These are phyloP conservation scores for Coleophoma crateriformis DNA, from an alignment of 2,329 filamentous ascomycete genomes.

Conservation along the genomic window DNA sequence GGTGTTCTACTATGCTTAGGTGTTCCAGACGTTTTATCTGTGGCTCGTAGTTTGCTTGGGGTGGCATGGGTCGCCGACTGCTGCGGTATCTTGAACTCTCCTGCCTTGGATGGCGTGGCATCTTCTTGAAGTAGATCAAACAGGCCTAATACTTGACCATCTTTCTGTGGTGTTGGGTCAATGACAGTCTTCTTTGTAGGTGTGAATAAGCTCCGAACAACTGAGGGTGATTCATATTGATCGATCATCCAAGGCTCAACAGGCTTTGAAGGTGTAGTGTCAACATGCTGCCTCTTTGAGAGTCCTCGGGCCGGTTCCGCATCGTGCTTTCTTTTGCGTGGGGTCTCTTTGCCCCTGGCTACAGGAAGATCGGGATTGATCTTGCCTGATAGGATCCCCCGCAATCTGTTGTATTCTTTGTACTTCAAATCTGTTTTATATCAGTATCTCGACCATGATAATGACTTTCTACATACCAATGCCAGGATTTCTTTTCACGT, in stretches of 20 bases:
- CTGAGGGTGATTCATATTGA: constrained; percentile 48
- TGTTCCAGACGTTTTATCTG: constrained; percentile 4
- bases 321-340: constrained; percentile 30
- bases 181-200: constrained; percentile 55
- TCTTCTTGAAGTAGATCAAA: constrained; percentile 63
- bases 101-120: constrained; percentile 25
- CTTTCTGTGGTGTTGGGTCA: constrained; percentile 74
- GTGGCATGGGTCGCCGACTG: constrained; percentile 27
- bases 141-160: constrained; percentile 70
- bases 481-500: constrained; percentile 67
- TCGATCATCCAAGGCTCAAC: constrained; percentile 32
- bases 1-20: constrained; percentile 33
- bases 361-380: constrained; percentile 25
- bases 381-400: constrained; percentile 53
- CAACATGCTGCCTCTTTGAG: constrained; percentile 43
- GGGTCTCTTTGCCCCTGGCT: constrained; percentile 24
- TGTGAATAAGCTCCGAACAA: constrained; percentile 54
- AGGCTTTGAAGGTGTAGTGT: constrained; percentile 41
- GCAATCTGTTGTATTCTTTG: constrained; percentile 66
- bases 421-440: constrained; percentile 49
- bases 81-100: constrained; percentile 10
- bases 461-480: constrained; percentile 53
- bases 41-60: constrained; percentile 24
- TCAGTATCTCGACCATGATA: neutral
- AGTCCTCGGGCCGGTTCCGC: constrained; percentile 37